Evolutionary conservation across 2,329 filamentous ascomycete species (phyloP).

Genomic region (Neophaeococcomyces aloes): DNA sequence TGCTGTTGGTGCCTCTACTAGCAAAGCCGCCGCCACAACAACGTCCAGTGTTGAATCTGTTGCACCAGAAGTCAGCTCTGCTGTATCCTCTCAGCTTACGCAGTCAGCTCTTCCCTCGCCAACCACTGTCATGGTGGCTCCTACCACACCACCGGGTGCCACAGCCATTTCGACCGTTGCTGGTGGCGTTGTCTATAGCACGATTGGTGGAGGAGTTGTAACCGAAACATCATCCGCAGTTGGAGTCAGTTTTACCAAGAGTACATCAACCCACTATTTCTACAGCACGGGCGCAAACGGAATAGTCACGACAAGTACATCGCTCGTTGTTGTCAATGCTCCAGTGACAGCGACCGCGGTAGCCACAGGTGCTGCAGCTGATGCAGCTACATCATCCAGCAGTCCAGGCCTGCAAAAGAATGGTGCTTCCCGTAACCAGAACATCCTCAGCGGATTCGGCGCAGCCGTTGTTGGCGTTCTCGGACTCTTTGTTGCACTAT

Average conservation of each 20-base stretch:
- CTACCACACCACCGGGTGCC: constrained; percentile 16
- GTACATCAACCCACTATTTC: constrained; percentile 31
- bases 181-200: constrained; percentile 24
- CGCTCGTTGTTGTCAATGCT: constrained; percentile 35
- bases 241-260: constrained; percentile 22
- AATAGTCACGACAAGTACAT: constrained; percentile 33
- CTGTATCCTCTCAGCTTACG: constrained; percentile 17
- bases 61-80: constrained; percentile 5
- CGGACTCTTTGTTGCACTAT: constrained; percentile 12
- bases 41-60: constrained; percentile 2
- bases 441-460: constrained; percentile 31
- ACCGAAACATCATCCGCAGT: constrained; percentile 22
- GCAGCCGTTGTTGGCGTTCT: constrained; percentile 33
- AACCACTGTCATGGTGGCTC: constrained; percentile 19
- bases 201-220: constrained; percentile 22
- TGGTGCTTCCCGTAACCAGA: constrained; percentile 25
- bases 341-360: constrained; percentile 21
- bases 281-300: constrained; percentile 35
- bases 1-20: neutral
- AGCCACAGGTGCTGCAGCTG: constrained; percentile 17
- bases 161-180: constrained; percentile 16
- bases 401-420: constrained; percentile 35
- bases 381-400: constrained; percentile 18
- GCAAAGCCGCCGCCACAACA: constrained; percentile 14
- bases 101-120: constrained; percentile 19